phyloP scores from a whole-genome alignment of 495 filamentous ascomycete species.

The Penicillium alfredii region DNA sequence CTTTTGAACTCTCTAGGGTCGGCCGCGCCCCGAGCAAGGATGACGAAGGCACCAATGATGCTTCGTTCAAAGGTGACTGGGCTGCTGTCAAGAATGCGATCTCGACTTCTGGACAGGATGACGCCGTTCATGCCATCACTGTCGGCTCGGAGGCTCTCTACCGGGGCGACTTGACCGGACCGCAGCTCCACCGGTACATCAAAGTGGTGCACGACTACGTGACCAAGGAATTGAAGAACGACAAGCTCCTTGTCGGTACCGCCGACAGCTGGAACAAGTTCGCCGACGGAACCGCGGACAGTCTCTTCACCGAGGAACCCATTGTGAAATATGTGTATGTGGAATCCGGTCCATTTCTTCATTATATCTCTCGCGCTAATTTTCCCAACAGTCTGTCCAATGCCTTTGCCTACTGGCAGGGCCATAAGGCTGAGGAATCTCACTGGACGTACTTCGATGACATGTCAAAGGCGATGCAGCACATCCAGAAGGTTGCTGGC shows the following conservation, averaged over 20 bases:
- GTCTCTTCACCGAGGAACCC: slow-evolving; percentile 50
- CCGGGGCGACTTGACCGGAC: slow-evolving; percentile 62
- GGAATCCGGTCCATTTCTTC: too few species aligned
- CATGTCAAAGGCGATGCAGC: slow-evolving; percentile 62
- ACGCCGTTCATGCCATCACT: slow-evolving; percentile 65
- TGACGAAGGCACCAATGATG: slow-evolving; percentile 38
- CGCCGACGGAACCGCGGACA: slow-evolving; percentile 64
- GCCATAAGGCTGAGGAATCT: too few species aligned
- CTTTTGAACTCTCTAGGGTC: slow-evolving; percentile 43
- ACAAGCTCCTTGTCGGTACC: slow-evolving; percentile 70
- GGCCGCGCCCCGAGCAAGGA: slow-evolving; percentile 36
- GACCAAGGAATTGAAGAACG: too few species aligned
- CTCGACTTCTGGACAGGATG: slow-evolving; percentile 46
- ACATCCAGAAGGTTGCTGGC: slow-evolving; percentile 58
- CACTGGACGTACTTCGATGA: slow-evolving; percentile 81
- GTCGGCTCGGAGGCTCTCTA: slow-evolving; percentile 76
- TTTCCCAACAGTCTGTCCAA: slow-evolving; percentile 51
- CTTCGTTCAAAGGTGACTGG: slow-evolving; percentile 58
- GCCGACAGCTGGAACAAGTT: slow-evolving; percentile 82
- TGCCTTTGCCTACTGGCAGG: slow-evolving; percentile 85
- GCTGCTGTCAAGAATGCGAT: slow-evolving; percentile 50
- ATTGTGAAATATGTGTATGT: slow-evolving; percentile 57
- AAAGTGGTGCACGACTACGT: too few species aligned
- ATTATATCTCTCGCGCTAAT: slow-evolving; percentile 1
- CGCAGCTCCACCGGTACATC: slow-evolving; percentile 54